A percentile compares a stretch with the other conserved stretches of the same genome.
Evolutionary conservation across 2,329 filamentous ascomycete genomes (phyloP).

Genomic region (Sporothrix curviconia): DNA sequence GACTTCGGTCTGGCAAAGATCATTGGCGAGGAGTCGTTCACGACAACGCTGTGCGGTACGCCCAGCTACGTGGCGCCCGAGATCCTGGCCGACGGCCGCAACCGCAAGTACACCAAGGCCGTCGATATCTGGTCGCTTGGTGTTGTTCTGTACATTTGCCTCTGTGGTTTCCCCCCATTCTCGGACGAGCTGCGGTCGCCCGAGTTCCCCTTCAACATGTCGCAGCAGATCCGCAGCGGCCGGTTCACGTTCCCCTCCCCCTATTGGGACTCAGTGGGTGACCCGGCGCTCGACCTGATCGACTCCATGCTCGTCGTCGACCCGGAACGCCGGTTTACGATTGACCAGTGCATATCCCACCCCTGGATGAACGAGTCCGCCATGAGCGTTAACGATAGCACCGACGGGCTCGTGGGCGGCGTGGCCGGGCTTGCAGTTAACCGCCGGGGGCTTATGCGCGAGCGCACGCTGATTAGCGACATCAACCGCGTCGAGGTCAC

Average conservation of each 20-base stretch:
- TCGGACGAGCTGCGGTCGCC: conserved; percentile 80
- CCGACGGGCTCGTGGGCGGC: conserved; percentile 83
- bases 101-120: conserved; percentile 85
- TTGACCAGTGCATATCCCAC: conserved; percentile 86
- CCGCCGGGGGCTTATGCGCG: conserved; percentile 69
- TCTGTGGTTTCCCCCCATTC: conserved; percentile 95
- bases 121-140: conserved; percentile 96
- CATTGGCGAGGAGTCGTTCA: conserved; percentile 96
- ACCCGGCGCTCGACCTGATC: conserved; percentile 85
- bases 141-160: conserved; percentile 95
- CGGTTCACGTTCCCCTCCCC: conserved; percentile 92
- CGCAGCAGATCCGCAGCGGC: conserved; percentile 83
- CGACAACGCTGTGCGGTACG: conserved; percentile 92
- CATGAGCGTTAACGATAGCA: conserved; percentile 70
- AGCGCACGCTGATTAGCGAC: conserved; percentile 77
- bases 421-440: conserved; percentile 77
- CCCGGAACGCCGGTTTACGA: conserved; percentile 71
- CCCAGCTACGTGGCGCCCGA: conserved; percentile 95
- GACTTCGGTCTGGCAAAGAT: conserved; percentile 98
- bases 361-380: conserved; percentile 70
- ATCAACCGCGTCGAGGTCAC: conserved; percentile 65
- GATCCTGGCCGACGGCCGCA: conserved; percentile 74
- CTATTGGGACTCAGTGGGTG: conserved; percentile 87
- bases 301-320: conserved; percentile 92
- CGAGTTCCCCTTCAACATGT: conserved; percentile 79